A percentile compares a stretch with the other conserved stretches of the same genome.
These are phyloP conservation scores for Ceratobasidium sp. DNA, from an alignment of 1,284 basidiomycete genomes.

Conservation along the genomic window DNA sequence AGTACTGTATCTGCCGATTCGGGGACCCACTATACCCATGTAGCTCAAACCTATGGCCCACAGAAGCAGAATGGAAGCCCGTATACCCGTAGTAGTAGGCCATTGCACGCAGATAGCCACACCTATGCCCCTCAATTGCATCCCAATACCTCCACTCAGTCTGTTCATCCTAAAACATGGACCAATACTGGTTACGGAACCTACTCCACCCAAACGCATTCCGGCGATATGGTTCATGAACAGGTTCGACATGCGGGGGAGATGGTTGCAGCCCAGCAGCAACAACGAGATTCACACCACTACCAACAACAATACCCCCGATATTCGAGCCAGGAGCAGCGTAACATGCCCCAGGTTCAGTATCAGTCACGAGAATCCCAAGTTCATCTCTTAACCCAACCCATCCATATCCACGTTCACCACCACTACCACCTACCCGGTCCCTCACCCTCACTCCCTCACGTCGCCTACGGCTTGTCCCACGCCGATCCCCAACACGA, in stretches of 20 bases:
- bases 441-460: neutral
- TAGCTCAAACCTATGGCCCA: too few relatives aligned
- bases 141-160: neutral
- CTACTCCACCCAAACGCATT: too few relatives aligned
- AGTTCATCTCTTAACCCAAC: neutral
- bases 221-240: too few relatives aligned
- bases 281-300: too few relatives aligned
- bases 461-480: constrained; percentile 4
- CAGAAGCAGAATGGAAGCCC: too few relatives aligned
- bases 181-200: neutral
- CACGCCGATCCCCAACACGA: constrained; percentile 18
- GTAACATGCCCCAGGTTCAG: neutral
- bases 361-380: neutral
- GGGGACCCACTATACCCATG: neutral
- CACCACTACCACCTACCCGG: neutral
- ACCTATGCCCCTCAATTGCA: too few relatives aligned
- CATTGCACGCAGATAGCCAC: neutral
- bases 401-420: too few relatives aligned
- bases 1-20: neutral
- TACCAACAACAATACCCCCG: neutral
- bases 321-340: neutral
- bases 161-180: neutral
- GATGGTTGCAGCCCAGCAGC: too few relatives aligned
- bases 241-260: too few relatives aligned
- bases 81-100: too few relatives aligned